Evolutionary conservation across 768 basidiomycete genomes (phyloP), one percentile per base, ranked within the genome.

Genomic region (Cubamyces sp.): DNA sequence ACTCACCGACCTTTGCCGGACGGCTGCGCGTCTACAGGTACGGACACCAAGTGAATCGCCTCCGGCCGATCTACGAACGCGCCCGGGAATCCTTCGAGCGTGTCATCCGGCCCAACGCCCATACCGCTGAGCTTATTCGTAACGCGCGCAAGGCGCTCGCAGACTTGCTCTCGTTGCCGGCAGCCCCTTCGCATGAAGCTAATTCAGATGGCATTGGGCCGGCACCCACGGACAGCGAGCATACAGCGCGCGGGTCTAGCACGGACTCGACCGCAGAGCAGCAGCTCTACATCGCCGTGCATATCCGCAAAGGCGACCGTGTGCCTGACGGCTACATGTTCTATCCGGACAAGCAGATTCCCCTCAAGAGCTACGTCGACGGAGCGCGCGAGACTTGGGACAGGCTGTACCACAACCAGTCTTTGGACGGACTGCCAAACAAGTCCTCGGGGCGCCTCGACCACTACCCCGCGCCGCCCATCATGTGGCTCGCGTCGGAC

Each of bases 281-380:
- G 42, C 57, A 59, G 26, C 68, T 72, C 4, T 88, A 88, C 69
- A 67, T 85, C 45, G 78, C 80, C n/a, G 76, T 85, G 14, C 87
- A 91, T 70, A 79, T 89, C 61, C 84, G 88, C 37, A 80, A 82
- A 46, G 88, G 88, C 15, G 87, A 89, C 73, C 77, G 80, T n/a
- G 15, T 47, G 9, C 57, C 63, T 16, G 48, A 23, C 6, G 63
- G 54, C 14, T 52, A 49, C 39, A 26, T 54, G 18, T 64, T 60
- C 54, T 64, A 64, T 45, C 47, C 39, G 16, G 58, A 57, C 52
- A 53, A 82, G 19, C 50, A 56, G 68, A 77, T 90, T 16, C 84
- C 87, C 1, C 65, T 81, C 25, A 64, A 76, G 40, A 78, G 83
- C 45, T 91, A 78, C 67, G 71, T 80, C 23, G 65, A 78, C 18